Conservation (phyloP, 2,329 filamentous ascomycete genomes). For the Diplodia corticola region DNA sequence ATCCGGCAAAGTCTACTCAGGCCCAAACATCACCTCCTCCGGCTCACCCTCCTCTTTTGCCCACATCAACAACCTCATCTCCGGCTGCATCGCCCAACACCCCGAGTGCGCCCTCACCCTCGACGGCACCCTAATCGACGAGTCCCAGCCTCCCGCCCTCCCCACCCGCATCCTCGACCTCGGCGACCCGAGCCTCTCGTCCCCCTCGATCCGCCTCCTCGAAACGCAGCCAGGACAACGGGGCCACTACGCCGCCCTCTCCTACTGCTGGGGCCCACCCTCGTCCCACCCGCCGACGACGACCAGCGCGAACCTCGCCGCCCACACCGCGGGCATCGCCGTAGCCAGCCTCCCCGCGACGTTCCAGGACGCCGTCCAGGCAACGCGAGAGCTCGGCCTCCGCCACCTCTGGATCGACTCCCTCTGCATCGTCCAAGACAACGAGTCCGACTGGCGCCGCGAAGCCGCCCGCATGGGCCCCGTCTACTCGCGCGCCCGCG, state of each 20-base stretch:
- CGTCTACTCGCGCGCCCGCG: not conserved
- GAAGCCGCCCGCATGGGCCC: not conserved
- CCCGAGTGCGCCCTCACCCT: not conserved
- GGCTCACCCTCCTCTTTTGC: not conserved
- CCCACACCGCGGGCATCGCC: not conserved
- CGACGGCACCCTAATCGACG: not conserved
- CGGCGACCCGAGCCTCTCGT: not conserved
- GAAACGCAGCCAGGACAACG: not conserved
- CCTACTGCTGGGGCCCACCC: conserved; percentile 9
- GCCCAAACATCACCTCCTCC: not conserved
- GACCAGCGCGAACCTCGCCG: not conserved
- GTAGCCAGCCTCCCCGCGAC: not conserved
- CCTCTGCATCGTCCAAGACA: conserved; percentile 26
- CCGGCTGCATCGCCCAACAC: not conserved
- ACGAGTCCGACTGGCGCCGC: not conserved
- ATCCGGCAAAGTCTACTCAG: not conserved
- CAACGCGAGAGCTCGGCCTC: not conserved
- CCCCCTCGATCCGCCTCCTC: not conserved
- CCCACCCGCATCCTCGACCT: conserved; percentile 12
- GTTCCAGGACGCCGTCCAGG: conserved; percentile 22
- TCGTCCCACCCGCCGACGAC: conserved; percentile 8
- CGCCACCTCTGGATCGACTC: conserved; percentile 27
- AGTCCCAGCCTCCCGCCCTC: conserved; percentile 22
- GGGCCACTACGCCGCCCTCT: conserved; percentile 10
- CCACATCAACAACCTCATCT: not conserved